These are phyloP conservation scores for Phaeotremella fagi DNA, from an alignment of 768 basidiomycete genomes.

Conservation along the genomic window DNA sequence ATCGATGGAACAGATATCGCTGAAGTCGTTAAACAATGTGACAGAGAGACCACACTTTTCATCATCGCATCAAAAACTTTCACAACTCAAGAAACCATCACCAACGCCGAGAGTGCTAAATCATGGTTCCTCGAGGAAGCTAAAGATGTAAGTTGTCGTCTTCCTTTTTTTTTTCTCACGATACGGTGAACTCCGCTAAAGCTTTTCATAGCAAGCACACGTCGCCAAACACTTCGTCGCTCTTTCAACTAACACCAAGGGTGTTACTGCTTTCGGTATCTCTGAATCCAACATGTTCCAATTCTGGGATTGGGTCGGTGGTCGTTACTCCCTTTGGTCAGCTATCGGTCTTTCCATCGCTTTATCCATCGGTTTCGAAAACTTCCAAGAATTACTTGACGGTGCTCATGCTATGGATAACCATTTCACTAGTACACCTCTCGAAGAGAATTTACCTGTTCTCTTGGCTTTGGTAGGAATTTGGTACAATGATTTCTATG, in stretches of 20 bases:
- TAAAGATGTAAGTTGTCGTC: conserved; percentile 56
- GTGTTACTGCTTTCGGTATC: conserved; percentile 91
- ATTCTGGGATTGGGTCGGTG: conserved; percentile 99
- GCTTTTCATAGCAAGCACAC: conserved; percentile 59
- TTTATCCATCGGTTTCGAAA: conserved; percentile 84
- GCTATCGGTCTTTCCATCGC: conserved; percentile 96
- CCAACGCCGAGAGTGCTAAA: conserved; percentile 89
- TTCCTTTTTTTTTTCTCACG: neutral
- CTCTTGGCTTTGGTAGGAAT: conserved; percentile 82
- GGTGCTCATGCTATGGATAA: conserved; percentile 98
- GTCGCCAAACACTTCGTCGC: conserved; percentile 99
- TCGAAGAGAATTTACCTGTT: conserved; percentile 88
- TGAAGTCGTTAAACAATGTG: conserved; percentile 71
- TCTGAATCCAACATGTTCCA: conserved; percentile 91
- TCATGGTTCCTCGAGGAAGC: conserved; percentile 88
- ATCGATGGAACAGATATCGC: conserved; percentile 97
- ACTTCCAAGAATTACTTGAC: conserved; percentile 80
- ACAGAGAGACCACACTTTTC: conserved; percentile 91
- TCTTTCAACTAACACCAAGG: conserved; percentile 90
- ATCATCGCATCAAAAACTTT: conserved; percentile 99
- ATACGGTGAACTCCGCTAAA: conserved; percentile 9
- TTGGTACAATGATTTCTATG: conserved; percentile 99
- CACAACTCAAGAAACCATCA: conserved; percentile 99
- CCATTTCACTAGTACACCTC: conserved; percentile 83
- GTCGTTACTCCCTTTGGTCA: conserved; percentile 96